Percentiles rank a stretch among this genome's conserved stretches.
These are phyloP conservation scores for Vigna nakashimae DNA, from an alignment of 306 rosid genomes.

Conservation along the genomic window DNA sequence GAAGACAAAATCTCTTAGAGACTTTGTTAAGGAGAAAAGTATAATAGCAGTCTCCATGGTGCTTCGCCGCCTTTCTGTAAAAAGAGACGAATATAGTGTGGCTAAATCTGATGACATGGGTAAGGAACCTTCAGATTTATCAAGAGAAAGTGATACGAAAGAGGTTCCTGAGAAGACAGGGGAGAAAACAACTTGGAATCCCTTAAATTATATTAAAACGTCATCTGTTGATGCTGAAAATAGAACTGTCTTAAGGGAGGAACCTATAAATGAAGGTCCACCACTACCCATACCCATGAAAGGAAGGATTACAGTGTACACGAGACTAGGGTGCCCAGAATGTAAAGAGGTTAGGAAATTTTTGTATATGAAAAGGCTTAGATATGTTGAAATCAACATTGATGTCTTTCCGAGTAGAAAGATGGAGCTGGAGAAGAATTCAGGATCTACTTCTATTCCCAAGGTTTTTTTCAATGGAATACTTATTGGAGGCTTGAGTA, in stretches of 20 bases:
- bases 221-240: slow-evolving; percentile 48
- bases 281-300: slow-evolving; percentile 54
- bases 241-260: slow-evolving; percentile 53
- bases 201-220: slow-evolving; percentile 56
- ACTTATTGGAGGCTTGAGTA: slow-evolving; percentile 71
- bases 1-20: slow-evolving; percentile 68
- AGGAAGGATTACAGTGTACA: slow-evolving; percentile 75
- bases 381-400: slow-evolving; percentile 75
- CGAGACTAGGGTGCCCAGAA: slow-evolving; percentile 73
- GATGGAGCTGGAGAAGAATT: slow-evolving; percentile 68
- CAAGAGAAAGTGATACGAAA: slow-evolving; percentile 42
- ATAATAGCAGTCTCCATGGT: slow-evolving; percentile 61
- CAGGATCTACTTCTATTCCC: slow-evolving; percentile 72
- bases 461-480: slow-evolving; percentile 74
- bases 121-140: slow-evolving; percentile 50
- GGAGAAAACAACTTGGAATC: slow-evolving; percentile 65
- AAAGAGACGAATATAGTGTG: slow-evolving; percentile 44
- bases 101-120: slow-evolving; percentile 36
- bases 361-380: slow-evolving; percentile 67
- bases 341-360: slow-evolving; percentile 66
- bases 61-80: slow-evolving; percentile 71
- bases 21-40: slow-evolving; percentile 71
- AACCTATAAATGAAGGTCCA: slow-evolving; percentile 46
- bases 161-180: slow-evolving; percentile 54
- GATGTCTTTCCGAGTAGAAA: slow-evolving; percentile 78